Evolutionary conservation across 805 yeast genomes (phyloP), one percentile per base, ranked within the genome.

Genomic region (Barnettozyma botsteinii): DNA sequence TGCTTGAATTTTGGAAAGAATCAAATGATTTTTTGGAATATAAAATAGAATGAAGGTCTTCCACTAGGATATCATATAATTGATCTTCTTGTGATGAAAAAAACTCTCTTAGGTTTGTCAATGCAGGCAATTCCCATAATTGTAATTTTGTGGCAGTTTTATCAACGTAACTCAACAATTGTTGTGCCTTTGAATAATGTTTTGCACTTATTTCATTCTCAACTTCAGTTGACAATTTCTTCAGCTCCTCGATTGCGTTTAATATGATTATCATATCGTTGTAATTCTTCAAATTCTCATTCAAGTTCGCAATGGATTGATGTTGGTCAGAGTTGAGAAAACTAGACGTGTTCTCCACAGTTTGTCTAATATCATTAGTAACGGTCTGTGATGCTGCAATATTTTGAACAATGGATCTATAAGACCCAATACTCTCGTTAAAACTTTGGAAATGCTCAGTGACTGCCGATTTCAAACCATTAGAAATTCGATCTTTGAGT

Each of bases 341-440:
- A 15, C 37, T 34, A 0, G 32, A 14, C 6, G 44, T 30, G 7
- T 27, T 29, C 15, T 14, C 13, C 13, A 84, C 62, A 48, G 72
- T 67, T 15, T 67, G 62, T 41, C 72, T 72, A 29, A 83, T 68
- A 26, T 58, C 62, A 3, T 60, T 48, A 2, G 85, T 67, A 17
- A 74, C 73, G 8, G 68, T 64, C 51, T 86, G 91, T 3, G 93
- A 79, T 30, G 81, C 74, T 20, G 75, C 66, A 17, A 89, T 69
- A 1, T 80, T 69, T 32, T 73, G 67, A 3, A 84, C 76, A 2
- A 88, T 79, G 32, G 76, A 69, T 40, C 86, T 81, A 60, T 86
- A 91, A 5, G 91, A 81, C 0, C 95, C 95, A 33, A 91, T 79
- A 49, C 87, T 79, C 49, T 79, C 81, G 57, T 86, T 88, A 63